Evolutionary conservation across 2,329 filamentous ascomycete genomes (phyloP).

Genomic region (Furcasterigmium furcatum): DNA sequence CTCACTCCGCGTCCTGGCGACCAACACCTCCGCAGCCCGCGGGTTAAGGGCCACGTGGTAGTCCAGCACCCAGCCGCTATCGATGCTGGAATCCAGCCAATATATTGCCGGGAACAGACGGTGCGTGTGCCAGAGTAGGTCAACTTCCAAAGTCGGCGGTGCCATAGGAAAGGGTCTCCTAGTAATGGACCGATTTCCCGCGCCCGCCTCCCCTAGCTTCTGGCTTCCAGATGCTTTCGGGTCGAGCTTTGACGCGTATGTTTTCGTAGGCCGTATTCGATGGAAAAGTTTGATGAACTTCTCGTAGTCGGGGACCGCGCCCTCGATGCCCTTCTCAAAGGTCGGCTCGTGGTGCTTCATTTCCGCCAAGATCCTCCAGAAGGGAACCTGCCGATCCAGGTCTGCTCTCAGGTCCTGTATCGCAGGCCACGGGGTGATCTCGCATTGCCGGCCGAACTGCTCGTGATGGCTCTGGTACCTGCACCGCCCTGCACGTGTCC

Average conservation of each 20-base stretch:
- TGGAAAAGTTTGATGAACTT: slow-evolving; percentile 7
- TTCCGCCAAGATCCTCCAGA: slow-evolving; percentile 8
- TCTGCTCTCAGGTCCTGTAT: slow-evolving; percentile 6
- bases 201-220: neutral
- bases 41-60: neutral
- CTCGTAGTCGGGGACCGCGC: slow-evolving; percentile 3
- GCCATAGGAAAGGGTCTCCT: neutral
- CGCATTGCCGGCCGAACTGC: slow-evolving; percentile 2
- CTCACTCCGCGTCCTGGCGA: neutral
- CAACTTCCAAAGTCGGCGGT: slow-evolving; percentile 6
- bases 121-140: slow-evolving; percentile 12
- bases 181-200: no score
- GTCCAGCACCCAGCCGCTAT: slow-evolving; percentile 7
- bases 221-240: neutral
- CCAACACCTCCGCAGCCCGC: neutral
- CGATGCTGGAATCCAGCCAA: slow-evolving; percentile 7
- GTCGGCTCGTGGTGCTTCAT: slow-evolving; percentile 1
- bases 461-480: neutral
- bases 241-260: neutral
- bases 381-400: slow-evolving; percentile 6
- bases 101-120: slow-evolving; percentile 10
- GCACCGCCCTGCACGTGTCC: slow-evolving; percentile 3
- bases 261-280: neutral
- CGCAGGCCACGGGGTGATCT: slow-evolving; percentile 8
- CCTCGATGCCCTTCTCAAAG: neutral